Percentiles rank a stretch among this genome's conserved stretches.
These are phyloP conservation scores for Globisporangium paddicum DNA, from an alignment of 352 stramenopile species.

Conservation along the genomic window DNA sequence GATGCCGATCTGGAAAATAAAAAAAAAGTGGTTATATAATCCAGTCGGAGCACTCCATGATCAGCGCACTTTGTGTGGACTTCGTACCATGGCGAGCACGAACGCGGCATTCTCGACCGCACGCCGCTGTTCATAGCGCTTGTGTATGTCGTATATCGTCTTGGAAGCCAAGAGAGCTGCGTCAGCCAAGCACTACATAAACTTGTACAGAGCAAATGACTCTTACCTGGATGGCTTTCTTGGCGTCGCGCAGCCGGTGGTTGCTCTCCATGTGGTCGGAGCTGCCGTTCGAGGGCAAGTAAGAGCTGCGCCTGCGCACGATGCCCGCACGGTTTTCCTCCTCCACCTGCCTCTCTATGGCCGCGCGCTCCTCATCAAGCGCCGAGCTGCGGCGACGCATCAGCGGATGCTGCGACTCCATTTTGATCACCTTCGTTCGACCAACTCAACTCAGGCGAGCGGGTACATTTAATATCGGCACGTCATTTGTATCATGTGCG, in stretches of 20 bases:
- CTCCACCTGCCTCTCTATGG: conserved; percentile 44
- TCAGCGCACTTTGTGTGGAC: neutral
- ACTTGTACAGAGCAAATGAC: neutral
- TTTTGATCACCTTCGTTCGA: neutral
- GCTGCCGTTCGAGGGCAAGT: conserved; percentile 28
- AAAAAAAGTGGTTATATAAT: neutral
- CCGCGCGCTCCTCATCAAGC: conserved; percentile 41
- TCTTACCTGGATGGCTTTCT: conserved; percentile 46
- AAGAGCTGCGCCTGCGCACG: conserved; percentile 29
- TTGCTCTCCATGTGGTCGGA: conserved; percentile 11
- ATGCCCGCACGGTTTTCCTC: conserved; percentile 20
- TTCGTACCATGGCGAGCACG: conserved; percentile 39
- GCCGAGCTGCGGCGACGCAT: conserved; percentile 30
- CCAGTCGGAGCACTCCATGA: too few species aligned
- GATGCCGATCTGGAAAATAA: conserved; percentile 47
- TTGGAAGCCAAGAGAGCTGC: conserved; percentile 3
- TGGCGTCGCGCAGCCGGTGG: conserved; percentile 39
- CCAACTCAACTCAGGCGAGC: neutral
- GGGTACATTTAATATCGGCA: conserved; percentile 6
- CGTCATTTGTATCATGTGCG: neutral
- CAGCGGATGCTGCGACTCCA: conserved; percentile 10
- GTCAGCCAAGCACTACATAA: neutral
- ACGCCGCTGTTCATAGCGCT: conserved; percentile 59
- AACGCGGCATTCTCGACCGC: conserved; percentile 55
- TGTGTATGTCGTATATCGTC: conserved; percentile 61